Percentiles rank a stretch among this genome's conserved stretches.
These are phyloP conservation scores for Sporothrix inflata DNA, from an alignment of 2,329 filamentous ascomycete species.

Conservation along the genomic window DNA sequence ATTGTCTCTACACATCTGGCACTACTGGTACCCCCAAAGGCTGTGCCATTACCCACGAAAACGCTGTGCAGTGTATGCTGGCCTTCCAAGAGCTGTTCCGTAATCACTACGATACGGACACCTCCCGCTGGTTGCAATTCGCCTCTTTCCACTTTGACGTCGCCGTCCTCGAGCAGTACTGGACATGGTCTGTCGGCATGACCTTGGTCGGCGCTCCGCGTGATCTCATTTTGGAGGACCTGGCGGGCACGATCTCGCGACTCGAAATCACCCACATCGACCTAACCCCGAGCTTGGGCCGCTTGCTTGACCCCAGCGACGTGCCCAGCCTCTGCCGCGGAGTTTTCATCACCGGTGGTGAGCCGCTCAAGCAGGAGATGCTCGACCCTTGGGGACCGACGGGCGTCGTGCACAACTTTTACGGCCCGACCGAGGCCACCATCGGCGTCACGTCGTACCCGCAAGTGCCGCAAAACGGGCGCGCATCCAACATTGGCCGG, in stretches of 20 bases:
- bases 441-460: slow-evolving; percentile 91
- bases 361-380: slow-evolving; percentile 86
- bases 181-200: slow-evolving; percentile 92
- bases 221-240: slow-evolving; percentile 83
- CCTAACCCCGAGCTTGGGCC: slow-evolving; percentile 83
- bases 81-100: slow-evolving; percentile 80
- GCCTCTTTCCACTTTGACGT: slow-evolving; percentile 95
- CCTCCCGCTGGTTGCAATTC: slow-evolving; percentile 82
- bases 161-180: slow-evolving; percentile 90
- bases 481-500: slow-evolving; percentile 83
- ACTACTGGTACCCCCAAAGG: slow-evolving; percentile 87
- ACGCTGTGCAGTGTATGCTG: slow-evolving; percentile 85
- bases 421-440: slow-evolving; percentile 89
- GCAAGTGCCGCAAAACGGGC: slow-evolving; percentile 75
- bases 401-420: slow-evolving; percentile 85
- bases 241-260: slow-evolving; percentile 70
- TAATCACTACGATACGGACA: slow-evolving; percentile 71
- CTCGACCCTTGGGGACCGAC: slow-evolving; percentile 81
- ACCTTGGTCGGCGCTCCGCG: slow-evolving; percentile 79
- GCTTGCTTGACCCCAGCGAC: slow-evolving; percentile 75
- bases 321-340: slow-evolving; percentile 79
- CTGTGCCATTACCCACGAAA: slow-evolving; percentile 85
- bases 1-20: slow-evolving; percentile 85
- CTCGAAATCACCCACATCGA: slow-evolving; percentile 88
- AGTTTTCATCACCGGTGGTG: slow-evolving; percentile 91